Evolutionary conservation across 768 basidiomycete species (phyloP).

Genomic region (Lactifluus hygrophoroides): DNA sequence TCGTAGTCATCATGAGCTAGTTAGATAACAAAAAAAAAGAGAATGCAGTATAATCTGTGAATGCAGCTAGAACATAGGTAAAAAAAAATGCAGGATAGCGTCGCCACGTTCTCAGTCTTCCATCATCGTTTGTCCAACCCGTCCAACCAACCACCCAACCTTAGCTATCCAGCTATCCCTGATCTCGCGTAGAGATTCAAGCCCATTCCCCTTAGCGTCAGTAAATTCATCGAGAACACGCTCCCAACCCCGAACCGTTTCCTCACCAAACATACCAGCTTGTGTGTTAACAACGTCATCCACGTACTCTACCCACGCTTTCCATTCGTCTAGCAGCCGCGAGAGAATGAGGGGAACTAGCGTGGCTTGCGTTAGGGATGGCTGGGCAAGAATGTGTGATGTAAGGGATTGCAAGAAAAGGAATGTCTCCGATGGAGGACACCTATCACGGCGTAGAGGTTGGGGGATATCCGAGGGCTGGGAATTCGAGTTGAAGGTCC

Average conservation of each 20-base stretch:
- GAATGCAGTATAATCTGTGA: constrained; percentile 14
- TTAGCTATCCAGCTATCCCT: constrained; percentile 62
- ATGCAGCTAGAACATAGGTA: constrained; percentile 10
- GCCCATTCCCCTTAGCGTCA: constrained; percentile 39
- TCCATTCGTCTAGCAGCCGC: constrained; percentile 68
- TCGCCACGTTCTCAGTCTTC: constrained; percentile 23
- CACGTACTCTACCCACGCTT: constrained; percentile 62
- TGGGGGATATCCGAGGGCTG: constrained; percentile 30
- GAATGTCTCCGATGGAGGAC: constrained; percentile 69
- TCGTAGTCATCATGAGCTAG: constrained; percentile 11
- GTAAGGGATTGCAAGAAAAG: constrained; percentile 60
- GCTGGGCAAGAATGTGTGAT: constrained; percentile 58
- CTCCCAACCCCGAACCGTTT: constrained; percentile 63
- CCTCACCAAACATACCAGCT: constrained; percentile 73
- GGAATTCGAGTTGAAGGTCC: constrained; percentile 21
- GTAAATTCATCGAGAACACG: constrained; percentile 59
- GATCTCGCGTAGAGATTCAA: constrained; percentile 36
- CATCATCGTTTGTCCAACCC: constrained; percentile 28
- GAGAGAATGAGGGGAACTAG: constrained; percentile 51
- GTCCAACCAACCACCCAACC: constrained; percentile 73
- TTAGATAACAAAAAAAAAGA: constrained; percentile 10
- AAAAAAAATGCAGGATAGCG: constrained; percentile 6
- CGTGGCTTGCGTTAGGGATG: constrained; percentile 52
- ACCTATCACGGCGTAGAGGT: constrained; percentile 51
- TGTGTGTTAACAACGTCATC: constrained; percentile 62